Evolutionary conservation across 169 alveolate species (phyloP), one percentile per base, ranked within the genome.

Genomic region (Ichthyophthirius multifiliis): DNA sequence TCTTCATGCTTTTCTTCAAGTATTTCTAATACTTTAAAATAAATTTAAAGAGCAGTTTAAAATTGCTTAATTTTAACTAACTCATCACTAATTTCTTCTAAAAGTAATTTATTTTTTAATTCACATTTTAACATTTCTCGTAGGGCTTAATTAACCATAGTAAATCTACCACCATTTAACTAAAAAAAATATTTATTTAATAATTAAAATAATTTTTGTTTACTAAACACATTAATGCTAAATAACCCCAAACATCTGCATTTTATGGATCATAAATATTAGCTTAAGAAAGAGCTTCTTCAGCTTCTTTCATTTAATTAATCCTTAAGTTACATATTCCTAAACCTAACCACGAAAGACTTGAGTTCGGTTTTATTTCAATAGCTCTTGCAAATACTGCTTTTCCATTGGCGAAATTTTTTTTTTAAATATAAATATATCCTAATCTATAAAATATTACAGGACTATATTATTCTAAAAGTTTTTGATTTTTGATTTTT

Each of bases 161-260:
- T 20, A 31, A 71, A 73, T 41, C 86, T 76, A 34, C 86, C 67
- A 9, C n/a, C n/a, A n/a, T n/a, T n/a, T n/a, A n/a, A n/a, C n/a
- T n/a, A n/a, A n/a, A n/a, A n/a, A n/a, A n/a, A n/a, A n/a, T n/a
- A n/a, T n/a, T n/a, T n/a, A n/a, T n/a, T n/a, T n/a, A n/a, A n/a
- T n/a, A n/a, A n/a, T n/a, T n/a, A n/a, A n/a, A n/a, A n/a, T n/a
- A n/a, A n/a, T n/a, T n/a, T n/a, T 73, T 73, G n/a, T 65, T 39
- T 47, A 65, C 44, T 30, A 81, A 34, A 20, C 86, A 81, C 12
- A 71, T 30, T 7, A 81, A 18, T 7, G 86, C 86, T 16, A 71
- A 41, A 55, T 81, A 81, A n/a, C 86, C 86, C 86, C 86, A 81
- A 5, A 67, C 74, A 23, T 81, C 82, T 47, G 82, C 86, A 48